phyloP scores from a whole-genome alignment of 1,284 basidiomycete species.

The Ceratobasidium theobromae region DNA sequence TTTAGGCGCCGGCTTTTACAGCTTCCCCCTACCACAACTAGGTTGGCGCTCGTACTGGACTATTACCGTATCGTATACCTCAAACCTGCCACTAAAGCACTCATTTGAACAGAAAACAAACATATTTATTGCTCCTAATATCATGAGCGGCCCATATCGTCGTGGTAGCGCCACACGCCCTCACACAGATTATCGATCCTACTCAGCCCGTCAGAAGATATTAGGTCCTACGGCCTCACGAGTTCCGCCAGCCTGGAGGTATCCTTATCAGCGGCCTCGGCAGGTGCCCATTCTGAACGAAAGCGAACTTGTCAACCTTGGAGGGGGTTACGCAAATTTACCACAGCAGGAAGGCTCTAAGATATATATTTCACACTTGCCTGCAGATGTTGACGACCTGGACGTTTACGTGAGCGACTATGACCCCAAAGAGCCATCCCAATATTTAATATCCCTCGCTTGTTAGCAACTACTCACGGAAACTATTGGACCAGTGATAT shows the following conservation, averaged over 20 bases:
- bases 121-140: not conserved
- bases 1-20: not conserved
- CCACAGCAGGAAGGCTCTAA: conserved; percentile 30
- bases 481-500: conserved; percentile 24
- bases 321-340: conserved; percentile 21
- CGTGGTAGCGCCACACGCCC: conserved; percentile 2
- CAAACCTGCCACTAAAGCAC: too few relatives aligned
- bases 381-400: conserved; percentile 8
- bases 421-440: not conserved
- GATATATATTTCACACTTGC: conserved; percentile 26
- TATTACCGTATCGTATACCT: too few relatives aligned
- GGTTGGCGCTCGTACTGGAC: too few relatives aligned
- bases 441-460: not conserved
- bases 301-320: conserved; percentile 9
- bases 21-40: too few relatives aligned
- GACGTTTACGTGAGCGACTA: conserved; percentile 8
- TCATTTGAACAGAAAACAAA: not conserved
- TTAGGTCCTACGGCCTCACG: conserved; percentile 4
- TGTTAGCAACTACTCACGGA: conserved; percentile 22
- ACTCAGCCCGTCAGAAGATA: not conserved
- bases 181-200: conserved; percentile 21
- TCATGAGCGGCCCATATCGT: conserved; percentile 9
- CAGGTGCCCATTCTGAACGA: not conserved
- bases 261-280: conserved; percentile 4
- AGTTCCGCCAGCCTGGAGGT: conserved; percentile 26